Conservation (phyloP, 768 basidiomycete species). For the Psilocybe azurescens region DNA sequence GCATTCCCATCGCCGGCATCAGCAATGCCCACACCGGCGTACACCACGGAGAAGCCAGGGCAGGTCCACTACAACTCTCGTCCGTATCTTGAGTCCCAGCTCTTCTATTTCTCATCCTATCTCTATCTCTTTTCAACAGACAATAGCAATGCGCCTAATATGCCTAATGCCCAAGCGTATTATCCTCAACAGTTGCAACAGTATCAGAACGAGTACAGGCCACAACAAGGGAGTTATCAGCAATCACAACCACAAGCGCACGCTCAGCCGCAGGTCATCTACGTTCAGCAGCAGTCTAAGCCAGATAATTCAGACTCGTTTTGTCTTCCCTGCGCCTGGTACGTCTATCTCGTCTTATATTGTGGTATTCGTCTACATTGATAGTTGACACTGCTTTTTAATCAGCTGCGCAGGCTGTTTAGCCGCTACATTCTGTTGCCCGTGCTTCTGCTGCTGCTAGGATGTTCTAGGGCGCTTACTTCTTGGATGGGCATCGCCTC, state of each 20-base stretch:
- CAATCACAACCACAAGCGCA: conserved; percentile 16
- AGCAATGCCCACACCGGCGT: background rate
- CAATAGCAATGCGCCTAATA: conserved; percentile 1
- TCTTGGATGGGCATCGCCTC: background rate
- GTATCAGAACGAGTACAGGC: conserved; percentile 2
- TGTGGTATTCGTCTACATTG: background rate
- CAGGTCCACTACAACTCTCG: conserved; percentile 20
- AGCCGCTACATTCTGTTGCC: conserved; percentile 21
- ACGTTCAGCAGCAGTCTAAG: conserved; percentile 19
- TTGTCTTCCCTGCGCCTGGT: conserved; percentile 23
- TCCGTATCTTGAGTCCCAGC: conserved; percentile 7
- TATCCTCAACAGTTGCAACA: conserved; percentile 8
- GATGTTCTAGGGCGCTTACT: background rate
- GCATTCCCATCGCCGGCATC: background rate
- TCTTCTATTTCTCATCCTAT: background rate
- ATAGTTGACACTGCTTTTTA: background rate
- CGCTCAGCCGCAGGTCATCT: conserved; percentile 23
- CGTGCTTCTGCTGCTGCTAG: conserved; percentile 20
- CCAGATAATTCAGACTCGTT: conserved; percentile 8
- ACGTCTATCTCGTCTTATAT: conserved; percentile 1
- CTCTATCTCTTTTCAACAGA: background rate
- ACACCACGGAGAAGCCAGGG: conserved; percentile 16
- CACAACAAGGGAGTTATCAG: background rate
- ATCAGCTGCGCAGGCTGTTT: conserved; percentile 6
- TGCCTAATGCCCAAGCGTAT: conserved; percentile 11